Conservation (phyloP, 176 grass and related monocot genomes). For the Hsuehochloa calcarea region DNA sequence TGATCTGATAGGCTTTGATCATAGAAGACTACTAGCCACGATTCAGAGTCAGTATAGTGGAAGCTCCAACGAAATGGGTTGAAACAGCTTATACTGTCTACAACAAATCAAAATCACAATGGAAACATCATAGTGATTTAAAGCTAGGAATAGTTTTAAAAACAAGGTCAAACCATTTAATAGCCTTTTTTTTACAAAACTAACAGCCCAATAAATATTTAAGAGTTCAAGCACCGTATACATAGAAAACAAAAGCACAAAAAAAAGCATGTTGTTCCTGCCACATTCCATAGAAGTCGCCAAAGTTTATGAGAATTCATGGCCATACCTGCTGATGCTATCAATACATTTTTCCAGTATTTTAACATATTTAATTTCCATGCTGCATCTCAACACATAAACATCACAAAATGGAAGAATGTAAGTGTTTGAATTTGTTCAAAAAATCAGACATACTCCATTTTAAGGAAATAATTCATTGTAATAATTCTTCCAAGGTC, state of each 20-base stretch:
- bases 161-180: background rate
- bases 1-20: background rate
- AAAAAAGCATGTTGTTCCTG: background rate
- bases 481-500: background rate
- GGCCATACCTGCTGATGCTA: background rate
- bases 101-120: background rate
- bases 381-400: background rate
- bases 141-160: background rate
- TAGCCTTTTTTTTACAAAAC: background rate
- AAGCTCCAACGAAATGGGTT: background rate
- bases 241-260: background rate
- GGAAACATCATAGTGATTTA: background rate
- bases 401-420: background rate
- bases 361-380: background rate
- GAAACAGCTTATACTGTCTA: background rate
- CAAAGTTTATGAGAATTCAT: background rate
- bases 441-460: background rate
- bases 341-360: background rate
- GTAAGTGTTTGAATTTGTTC: background rate
- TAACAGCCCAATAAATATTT: background rate
- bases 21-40: background rate
- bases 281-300: background rate
- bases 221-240: background rate
- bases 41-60: background rate
- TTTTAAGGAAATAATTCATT: background rate